Evolutionary conservation across 2,329 filamentous ascomycete genomes (phyloP).

Genomic region (Bipolaris sorokiniana): DNA sequence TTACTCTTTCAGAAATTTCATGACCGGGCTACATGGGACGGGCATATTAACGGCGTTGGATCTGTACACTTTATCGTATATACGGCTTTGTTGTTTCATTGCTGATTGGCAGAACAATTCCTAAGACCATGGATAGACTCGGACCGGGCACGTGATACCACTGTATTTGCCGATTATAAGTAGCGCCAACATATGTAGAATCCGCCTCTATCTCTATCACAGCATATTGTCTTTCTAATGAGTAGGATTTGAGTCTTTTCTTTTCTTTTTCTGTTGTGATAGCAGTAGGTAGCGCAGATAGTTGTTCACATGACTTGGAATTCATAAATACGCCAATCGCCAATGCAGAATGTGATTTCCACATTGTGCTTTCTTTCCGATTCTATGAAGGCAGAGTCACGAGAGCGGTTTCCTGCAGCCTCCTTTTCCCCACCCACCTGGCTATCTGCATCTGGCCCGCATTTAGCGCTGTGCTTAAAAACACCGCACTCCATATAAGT

Average conservation of each 20-base stretch:
- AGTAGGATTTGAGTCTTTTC: neutral
- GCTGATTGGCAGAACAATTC: constrained; percentile 8
- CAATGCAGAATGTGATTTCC: no score
- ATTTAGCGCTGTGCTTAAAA: neutral
- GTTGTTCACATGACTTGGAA: no score
- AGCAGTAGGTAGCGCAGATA: no score
- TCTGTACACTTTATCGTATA: neutral
- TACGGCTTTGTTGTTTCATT: neutral
- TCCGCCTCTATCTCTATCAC: neutral
- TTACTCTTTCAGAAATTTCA: neutral
- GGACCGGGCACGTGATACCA: constrained; percentile 12
- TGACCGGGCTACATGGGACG: neutral
- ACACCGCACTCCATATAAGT: no score
- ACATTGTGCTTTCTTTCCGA: no score
- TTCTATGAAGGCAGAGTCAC: neutral
- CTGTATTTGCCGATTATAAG: constrained; percentile 2
- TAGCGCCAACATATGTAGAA: neutral
- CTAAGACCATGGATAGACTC: constrained; percentile 5
- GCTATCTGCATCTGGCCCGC: neutral
- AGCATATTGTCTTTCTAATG: neutral
- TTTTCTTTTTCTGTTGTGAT: no score
- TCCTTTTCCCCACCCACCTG: neutral
- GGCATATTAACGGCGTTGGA: constrained; percentile 13
- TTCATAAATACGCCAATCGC: no score
- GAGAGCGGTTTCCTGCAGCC: neutral